Base-by-base conservation (phyloP, 73 alveolate species). In the Durusdinium trenchii region DNA sequence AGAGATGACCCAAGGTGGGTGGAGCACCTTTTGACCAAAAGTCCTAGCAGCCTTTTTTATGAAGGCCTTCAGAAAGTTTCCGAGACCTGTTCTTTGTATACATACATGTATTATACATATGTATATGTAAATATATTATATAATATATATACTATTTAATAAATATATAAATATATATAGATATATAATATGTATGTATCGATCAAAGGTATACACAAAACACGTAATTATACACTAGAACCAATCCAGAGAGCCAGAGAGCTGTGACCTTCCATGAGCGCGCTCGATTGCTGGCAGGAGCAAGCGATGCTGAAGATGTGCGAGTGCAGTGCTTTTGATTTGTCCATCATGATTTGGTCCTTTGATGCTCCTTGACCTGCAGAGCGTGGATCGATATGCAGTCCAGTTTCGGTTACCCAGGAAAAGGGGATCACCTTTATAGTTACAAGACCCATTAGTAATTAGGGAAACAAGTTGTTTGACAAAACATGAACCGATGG, bases 291-390 rank as follows among this genome's bases (percentile, higher is more conserved):
- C 32, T 50, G 5, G 82, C 62, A 89, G 98, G 98, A 91, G 78
- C 98, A 91, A 36, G 98, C 76, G n/a, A 46, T 50, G 76, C 73
- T 12, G 35, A 91, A 91, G 89, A 91, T 91, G 67, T 14, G 78
- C 2, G 98, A 91, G 57, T 69, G 98, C 76, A 69, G 90, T 14
- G 89, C 98, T 12, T 91, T 91, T 46, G 98, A 91, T n/a, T 78
- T 91, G 85, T 91, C 98, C 48, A 91, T 91, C 76, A 54, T 91
- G 90, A 50, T 69, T 48, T 91, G 98, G 98, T 76, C 98, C 1
- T 69, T 91, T 81, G 98, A 91, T 50, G 98, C 60, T 48, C 67
- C 96, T 5, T 32, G 96, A 85, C 86, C 10, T 7, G 5, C n/a
- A n/a, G n/a, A n/a, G n/a, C n/a, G n/a, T n/a, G n/a, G n/a, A n/a